Conservation (phyloP, 495 filamentous ascomycete species). For the Xylaria curta region DNA sequence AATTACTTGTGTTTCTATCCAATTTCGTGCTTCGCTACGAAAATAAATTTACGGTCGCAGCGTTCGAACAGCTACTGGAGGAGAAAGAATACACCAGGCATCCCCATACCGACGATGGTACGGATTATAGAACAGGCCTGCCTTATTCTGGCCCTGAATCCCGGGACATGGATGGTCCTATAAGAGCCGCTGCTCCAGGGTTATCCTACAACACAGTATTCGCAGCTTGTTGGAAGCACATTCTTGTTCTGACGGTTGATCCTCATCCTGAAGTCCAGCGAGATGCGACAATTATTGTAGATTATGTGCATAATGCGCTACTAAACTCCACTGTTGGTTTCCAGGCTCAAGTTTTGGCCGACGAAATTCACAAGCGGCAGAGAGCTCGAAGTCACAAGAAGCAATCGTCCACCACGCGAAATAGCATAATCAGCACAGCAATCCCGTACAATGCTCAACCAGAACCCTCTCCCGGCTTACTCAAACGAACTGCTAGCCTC, state of each 20-base stretch:
- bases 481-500: slow-evolving; percentile 62
- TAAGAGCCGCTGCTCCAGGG: slow-evolving; percentile 55
- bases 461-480: slow-evolving; percentile 52
- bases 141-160: slow-evolving; percentile 59
- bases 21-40: slow-evolving; percentile 90
- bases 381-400: slow-evolving; percentile 56
- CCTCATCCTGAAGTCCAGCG: slow-evolving; percentile 92
- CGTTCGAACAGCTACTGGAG: slow-evolving; percentile 88
- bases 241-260: slow-evolving; percentile 88
- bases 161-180: slow-evolving; percentile 56
- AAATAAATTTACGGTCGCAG: slow-evolving; percentile 88
- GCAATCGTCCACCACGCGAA: slow-evolving; percentile 50
- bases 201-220: slow-evolving; percentile 88
- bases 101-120: slow-evolving; percentile 57
- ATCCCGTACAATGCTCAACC: slow-evolving; percentile 48
- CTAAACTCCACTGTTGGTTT: slow-evolving; percentile 76
- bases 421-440: slow-evolving; percentile 45
- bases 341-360: slow-evolving; percentile 73
- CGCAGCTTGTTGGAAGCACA: slow-evolving; percentile 90
- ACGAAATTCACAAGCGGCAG: slow-evolving; percentile 72
- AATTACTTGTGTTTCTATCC: slow-evolving; percentile 91
- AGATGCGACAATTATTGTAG: slow-evolving; percentile 79
- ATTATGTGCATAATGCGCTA: slow-evolving; percentile 79
- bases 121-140: slow-evolving; percentile 61
- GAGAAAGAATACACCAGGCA: slow-evolving; percentile 72